A percentile compares a stretch with the other conserved stretches of the same genome.
Evolutionary conservation across 495 filamentous ascomycete species (phyloP).

Genomic region (Talaromyces liani): DNA sequence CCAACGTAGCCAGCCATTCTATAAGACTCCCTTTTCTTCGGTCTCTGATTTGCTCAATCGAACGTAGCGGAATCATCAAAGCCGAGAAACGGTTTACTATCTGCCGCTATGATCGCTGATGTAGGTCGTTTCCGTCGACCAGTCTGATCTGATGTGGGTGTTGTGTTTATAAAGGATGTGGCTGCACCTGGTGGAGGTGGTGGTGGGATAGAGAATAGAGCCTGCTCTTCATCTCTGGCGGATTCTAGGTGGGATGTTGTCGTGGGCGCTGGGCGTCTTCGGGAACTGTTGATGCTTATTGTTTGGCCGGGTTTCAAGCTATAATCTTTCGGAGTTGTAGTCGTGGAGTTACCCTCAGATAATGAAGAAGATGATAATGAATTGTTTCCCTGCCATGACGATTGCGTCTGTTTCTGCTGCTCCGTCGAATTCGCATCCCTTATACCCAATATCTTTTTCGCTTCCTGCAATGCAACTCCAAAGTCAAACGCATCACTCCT

Average conservation of each 20-base stretch:
- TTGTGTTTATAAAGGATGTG: not conserved
- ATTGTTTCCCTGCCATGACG: not conserved
- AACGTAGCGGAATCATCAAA: slow-evolving; percentile 9
- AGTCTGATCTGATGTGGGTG: not conserved
- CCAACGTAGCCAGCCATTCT: not conserved
- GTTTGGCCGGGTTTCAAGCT: slow-evolving; percentile 80
- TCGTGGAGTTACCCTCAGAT: slow-evolving; percentile 13
- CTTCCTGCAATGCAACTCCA: slow-evolving; percentile 68
- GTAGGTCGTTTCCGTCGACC: slow-evolving; percentile 8
- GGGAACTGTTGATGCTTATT: slow-evolving; percentile 67
- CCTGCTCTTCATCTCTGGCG: slow-evolving; percentile 18
- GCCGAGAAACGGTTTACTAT: slow-evolving; percentile 3
- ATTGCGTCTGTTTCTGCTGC: slow-evolving; percentile 14
- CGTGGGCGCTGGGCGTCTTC: slow-evolving; percentile 12
- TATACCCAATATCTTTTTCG: slow-evolving; percentile 48
- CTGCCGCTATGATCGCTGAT: slow-evolving; percentile 4
- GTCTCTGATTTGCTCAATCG: not conserved
- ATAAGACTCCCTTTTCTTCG: not conserved
- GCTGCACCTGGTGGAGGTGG: slow-evolving; percentile 20
- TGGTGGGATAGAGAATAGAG: slow-evolving; percentile 40
- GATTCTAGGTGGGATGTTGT: slow-evolving; percentile 2
- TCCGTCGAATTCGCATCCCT: slow-evolving; percentile 14
- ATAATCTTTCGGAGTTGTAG: slow-evolving; percentile 58
- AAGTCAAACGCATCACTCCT: slow-evolving; percentile 77
- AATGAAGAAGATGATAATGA: slow-evolving; percentile 12